Evolutionary conservation across 1,139 yeast genomes (phyloP), one percentile per base, ranked within the genome.

Genomic region (Zygosaccharomyces pseudobailii): DNA sequence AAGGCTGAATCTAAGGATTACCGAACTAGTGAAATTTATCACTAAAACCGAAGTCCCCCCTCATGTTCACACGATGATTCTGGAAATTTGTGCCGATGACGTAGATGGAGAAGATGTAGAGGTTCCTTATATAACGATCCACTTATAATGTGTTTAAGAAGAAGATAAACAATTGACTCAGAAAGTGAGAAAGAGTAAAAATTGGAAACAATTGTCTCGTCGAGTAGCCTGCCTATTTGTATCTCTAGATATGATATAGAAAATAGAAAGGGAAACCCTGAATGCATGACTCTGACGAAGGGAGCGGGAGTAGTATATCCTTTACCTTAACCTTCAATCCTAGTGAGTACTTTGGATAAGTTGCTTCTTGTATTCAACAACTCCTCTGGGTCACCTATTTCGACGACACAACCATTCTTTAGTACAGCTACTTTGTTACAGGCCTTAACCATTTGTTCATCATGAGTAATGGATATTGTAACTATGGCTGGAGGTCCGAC

Each of bases 51-150:
- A 87, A 17, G 71, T 92, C 48, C 86, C 89, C n/a, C 65, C 73
- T 3, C 89, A 86, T 64, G 82, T 80, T 48, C 82, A 82, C 67
- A 80, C 87, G 36, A 74, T 92, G 69, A 82, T 90, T 49, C 78
- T 94, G 53, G 98, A 92, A 69, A 78, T 92, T 37, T 88, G 96
- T 65, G 87, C 94, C 52, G 98, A 92, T 62, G 98, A 92, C 65
- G 74, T 80, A 62, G 78, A 83, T 45, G 99, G 94, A 35, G 97
- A 92, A 65, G 98, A 94, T 66, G 96, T 89, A 23, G 98, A 90
- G 61, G 88, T 89, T 55, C 98, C 98, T 35, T 88, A 80, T 65
- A 79, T 89, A 50, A 80, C 82, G 51, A 75, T 85, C 50, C 80
- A 78, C 61, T 61, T 78, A 54, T 67, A 63, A 58, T 28, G 22